Base-by-base conservation (phyloP, 2,329 filamentous ascomycete genomes). In the Aspergillus viridinutans region DNA sequence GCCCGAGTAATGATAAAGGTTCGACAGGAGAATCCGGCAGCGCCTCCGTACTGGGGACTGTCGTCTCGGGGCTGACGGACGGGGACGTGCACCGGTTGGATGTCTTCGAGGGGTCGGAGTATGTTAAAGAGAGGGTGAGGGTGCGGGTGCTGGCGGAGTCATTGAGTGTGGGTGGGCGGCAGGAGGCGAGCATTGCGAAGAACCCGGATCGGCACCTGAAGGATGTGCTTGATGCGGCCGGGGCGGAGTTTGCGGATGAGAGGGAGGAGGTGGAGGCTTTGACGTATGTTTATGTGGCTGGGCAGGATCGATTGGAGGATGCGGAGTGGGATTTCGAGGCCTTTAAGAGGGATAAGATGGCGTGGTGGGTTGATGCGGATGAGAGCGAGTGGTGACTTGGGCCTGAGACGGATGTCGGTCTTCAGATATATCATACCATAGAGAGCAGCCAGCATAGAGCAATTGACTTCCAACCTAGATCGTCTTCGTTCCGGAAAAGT, bases 261-360 rank as follows among this genome's bases (percentile, higher is more conserved):
- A 67, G 58, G 26, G 69, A 71, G 35, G 71, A 73, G 55, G 79
- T 82, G 52, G 74, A 79, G 58, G 82, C 86, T 2, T 78, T 82
- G 52, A 85, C 85, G 12, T 92, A 92, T 69, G 81, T 92, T 4
- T 92, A 83, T 73, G 77, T 79, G 48, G 72, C 69, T 14, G 61
- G 77, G 1, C 71, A 76, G 17, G 62, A 73, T 0, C 40, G 67
- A 0, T 75, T 97, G 20, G 90, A 96, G 72, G 78, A 83, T 32
- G 74, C 78, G 23, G 92, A 96, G 72, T 97, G 93, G 93, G 90
- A 96, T 71, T 94, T 92, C 76, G 85, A 87, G 50, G 85, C 89
- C 61, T 97, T 97, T 70, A 85, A 88, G 59, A 80, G 81, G 65
- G 87, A 94, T 60, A 96, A 92, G 78, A 78, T 89, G 81, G 68